phyloP scores from a whole-genome alignment of 2,329 filamentous ascomycete genomes.

The Trichophyton schoenleinii region DNA sequence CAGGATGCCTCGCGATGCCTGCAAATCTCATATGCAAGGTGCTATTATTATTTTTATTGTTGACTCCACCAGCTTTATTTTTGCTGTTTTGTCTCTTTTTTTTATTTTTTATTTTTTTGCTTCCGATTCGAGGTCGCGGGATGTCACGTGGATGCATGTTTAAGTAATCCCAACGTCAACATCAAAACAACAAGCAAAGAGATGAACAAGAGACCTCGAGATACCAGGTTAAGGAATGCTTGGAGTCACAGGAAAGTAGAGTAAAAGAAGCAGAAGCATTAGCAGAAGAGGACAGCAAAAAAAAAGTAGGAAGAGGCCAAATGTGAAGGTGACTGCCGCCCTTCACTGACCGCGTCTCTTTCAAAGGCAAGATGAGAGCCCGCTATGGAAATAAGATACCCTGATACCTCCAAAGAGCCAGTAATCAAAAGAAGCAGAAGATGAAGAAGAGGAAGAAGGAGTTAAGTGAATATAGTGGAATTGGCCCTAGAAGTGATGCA shows the following conservation, averaged over 20 bases:
- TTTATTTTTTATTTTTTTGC: not conserved
- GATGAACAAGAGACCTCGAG: not conserved
- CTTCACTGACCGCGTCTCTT: not conserved
- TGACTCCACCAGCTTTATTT: not conserved
- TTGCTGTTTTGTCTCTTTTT: not conserved
- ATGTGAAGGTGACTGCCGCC: not conserved
- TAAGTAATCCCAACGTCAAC: not conserved
- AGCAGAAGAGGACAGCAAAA: not conserved
- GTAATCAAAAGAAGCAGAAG: too few relatives aligned
- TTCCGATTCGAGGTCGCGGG: not conserved
- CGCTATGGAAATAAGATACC: too few relatives aligned
- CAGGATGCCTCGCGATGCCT: slow-evolving; percentile 13
- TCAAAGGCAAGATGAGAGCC: not conserved
- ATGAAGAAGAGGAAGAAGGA: too few relatives aligned
- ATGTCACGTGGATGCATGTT: not conserved
- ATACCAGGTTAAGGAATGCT: not conserved
- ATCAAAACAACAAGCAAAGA: not conserved
- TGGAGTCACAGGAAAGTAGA: too few relatives aligned
- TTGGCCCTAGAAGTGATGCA: not conserved
- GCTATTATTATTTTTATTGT: not conserved
- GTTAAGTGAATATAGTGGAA: too few relatives aligned
- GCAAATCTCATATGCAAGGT: not conserved
- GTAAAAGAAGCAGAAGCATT: not conserved
- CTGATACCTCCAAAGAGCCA: too few relatives aligned
- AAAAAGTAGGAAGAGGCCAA: not conserved